Base-by-base conservation (phyloP, 1,284 basidiomycete genomes). In the Rhizoctonia solani region DNA sequence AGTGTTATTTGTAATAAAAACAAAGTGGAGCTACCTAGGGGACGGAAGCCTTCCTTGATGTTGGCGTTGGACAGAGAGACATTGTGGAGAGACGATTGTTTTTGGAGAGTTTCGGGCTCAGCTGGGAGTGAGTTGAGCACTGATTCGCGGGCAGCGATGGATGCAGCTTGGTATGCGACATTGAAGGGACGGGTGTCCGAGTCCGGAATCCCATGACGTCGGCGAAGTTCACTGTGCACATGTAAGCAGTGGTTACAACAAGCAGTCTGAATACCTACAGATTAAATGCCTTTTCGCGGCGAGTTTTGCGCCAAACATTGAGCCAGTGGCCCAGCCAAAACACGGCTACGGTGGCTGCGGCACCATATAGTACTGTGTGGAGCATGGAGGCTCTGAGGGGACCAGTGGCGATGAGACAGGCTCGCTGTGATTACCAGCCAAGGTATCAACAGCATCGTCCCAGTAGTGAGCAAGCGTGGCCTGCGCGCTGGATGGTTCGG, bases 161-260 rank as follows among this genome's bases (percentile, higher is more conserved):
- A 89, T 66, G 87, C 87, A 70, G 87, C 85, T 9, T 70, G 53
- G 76, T 89, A 89, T n/a, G 90, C 90, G 68, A 92, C 86, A 74
- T 87, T 87, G 80, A 92, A 92, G 8, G 90, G 88, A 41, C 90
- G 82, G 71, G 85, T 81, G 78, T 92, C 90, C 67, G 80, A 81
- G 79, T 92, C 90, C 19, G 90, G 89, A 68, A 92, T 92, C 52
- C 90, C 90, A 73, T 90, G 84, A 77, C 83, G 81, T 72, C 90
- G 80, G 68, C 90, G 83, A 78, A 84, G 82, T 68, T 83, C 77
- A 70, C 84, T 85, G 23, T 14, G 25, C 11, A 50, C 3, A 49
- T 1, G 19, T 61, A 19, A 61, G 46, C 58, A 34, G 32, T 27
- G 19, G 32, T 13, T 29, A 23, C 9, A 21, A n/a, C 30, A 30